phyloP scores from a whole-genome alignment of 169 alveolate species.

The Plasmodium vinckei region DNA sequence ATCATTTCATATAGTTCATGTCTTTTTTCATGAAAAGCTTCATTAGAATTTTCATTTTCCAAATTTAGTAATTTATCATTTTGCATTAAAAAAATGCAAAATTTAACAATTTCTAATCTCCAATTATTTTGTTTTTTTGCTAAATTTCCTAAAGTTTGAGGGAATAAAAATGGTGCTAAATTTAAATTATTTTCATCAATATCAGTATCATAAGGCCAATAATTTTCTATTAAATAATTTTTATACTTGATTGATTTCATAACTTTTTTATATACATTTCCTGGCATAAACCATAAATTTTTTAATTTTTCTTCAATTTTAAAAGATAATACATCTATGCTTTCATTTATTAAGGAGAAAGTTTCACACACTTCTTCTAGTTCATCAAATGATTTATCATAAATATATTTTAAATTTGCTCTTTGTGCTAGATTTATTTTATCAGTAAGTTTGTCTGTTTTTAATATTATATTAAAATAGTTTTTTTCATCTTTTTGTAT shows the following conservation, averaged over 20 bases:
- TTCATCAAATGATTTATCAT: conserved; percentile 70
- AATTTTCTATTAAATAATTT: conserved; percentile 79
- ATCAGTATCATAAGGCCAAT: conserved; percentile 73
- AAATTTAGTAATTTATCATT: conserved; percentile 78
- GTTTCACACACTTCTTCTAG: conserved; percentile 64
- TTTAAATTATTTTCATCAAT: conserved; percentile 52
- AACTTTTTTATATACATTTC: conserved; percentile 75
- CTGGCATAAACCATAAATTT: conserved; percentile 85
- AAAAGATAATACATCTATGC: conserved; percentile 63
- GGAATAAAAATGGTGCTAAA: conserved; percentile 78
- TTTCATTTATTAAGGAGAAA: conserved; percentile 55
- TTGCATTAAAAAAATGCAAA: conserved; percentile 79
- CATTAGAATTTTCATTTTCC: conserved; percentile 70
- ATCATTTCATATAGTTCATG: conserved; percentile 79
- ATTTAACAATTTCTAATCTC: conserved; percentile 83
- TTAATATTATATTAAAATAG: conserved; percentile 27
- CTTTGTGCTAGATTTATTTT: conserved; percentile 66
- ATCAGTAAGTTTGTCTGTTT: conserved; percentile 59
- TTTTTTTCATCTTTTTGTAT: conserved; percentile 24
- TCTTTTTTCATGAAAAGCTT: conserved; percentile 80
- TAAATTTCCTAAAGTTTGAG: conserved; percentile 81
- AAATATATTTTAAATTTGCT: conserved; percentile 58
- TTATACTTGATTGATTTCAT: conserved; percentile 80
- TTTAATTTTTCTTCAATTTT: conserved; percentile 77
- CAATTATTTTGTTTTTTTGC: conserved; percentile 76